These are phyloP conservation scores for Raffaelea deltoideospora DNA, from an alignment of 2,329 filamentous ascomycete species.

Conservation along the genomic window DNA sequence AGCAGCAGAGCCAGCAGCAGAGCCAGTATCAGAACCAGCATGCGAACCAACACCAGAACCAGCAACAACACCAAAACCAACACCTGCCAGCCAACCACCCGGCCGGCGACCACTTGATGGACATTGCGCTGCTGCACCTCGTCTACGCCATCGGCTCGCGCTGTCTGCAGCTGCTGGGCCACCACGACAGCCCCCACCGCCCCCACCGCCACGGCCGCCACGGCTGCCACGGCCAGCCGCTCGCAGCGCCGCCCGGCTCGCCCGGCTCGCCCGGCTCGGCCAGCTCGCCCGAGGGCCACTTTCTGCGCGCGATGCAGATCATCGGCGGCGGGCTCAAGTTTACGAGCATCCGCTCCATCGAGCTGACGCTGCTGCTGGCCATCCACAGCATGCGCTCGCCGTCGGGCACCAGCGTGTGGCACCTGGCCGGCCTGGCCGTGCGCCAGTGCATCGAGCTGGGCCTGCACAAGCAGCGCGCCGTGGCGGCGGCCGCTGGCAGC, in stretches of 20 bases:
- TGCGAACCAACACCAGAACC: too few relatives aligned
- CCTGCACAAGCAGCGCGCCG: constrained; percentile 1
- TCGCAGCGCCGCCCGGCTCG: too few relatives aligned
- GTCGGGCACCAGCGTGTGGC: constrained; percentile 5
- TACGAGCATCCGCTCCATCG: constrained; percentile 4
- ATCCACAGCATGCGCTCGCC: constrained; percentile 7
- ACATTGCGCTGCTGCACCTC: constrained; percentile 1
- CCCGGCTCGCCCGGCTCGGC: too few relatives aligned
- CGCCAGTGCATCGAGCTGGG: constrained; percentile 4
- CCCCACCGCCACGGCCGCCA: too few relatives aligned
- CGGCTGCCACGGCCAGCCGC: too few relatives aligned
- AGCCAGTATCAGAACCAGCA: too few relatives aligned
- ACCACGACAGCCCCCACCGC: background rate
- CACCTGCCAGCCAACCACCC: background rate
- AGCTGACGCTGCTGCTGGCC: constrained; percentile 4
- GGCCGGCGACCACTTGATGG: too few relatives aligned
- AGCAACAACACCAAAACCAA: too few relatives aligned
- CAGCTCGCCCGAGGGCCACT: constrained; percentile 4
- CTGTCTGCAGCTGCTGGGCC: constrained; percentile 2
- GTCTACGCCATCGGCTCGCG: constrained; percentile 6
- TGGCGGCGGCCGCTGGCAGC: too few relatives aligned
- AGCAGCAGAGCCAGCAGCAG: too few relatives aligned
- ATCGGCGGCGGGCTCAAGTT: constrained; percentile 4
- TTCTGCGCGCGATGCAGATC: constrained; percentile 4
- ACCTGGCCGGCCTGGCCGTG: constrained; percentile 3